These are phyloP conservation scores for Amborella trichopoda DNA, from an alignment of 164 flowering plant genomes.

Conservation along the genomic window DNA sequence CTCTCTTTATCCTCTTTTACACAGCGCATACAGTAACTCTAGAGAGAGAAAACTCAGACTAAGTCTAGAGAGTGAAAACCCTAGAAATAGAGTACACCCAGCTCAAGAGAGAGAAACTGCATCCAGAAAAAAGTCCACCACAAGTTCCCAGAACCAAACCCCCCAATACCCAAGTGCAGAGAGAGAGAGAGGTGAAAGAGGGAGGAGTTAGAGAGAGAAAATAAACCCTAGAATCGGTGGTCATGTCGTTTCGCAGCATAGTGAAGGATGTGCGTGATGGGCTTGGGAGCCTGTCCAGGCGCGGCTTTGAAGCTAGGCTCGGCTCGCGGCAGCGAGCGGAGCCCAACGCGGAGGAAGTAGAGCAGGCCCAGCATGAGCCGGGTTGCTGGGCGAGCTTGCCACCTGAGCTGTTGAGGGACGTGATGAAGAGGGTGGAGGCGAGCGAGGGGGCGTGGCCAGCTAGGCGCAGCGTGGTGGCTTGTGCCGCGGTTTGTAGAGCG, in stretches of 20 bases:
- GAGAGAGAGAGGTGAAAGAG: no score
- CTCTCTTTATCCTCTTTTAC: no score
- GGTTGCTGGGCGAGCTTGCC: conserved; percentile 57
- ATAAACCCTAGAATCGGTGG: no score
- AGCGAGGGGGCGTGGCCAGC: conserved; percentile 74
- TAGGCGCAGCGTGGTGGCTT: conserved; percentile 39
- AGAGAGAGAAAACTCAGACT: no score
- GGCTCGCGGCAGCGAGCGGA: conserved; percentile 1
- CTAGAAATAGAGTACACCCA: no score
- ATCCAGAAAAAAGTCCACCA: no score
- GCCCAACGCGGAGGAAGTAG: background rate
- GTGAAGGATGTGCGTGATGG: conserved; percentile 10
- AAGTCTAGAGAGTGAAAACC: no score
- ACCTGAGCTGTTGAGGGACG: conserved; percentile 58
- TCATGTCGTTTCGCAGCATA: conserved; percentile 7
- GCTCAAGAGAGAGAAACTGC: no score
- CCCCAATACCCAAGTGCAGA: no score
- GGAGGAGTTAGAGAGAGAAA: no score
- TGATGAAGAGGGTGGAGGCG: conserved; percentile 54
- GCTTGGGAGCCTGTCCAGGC: conserved; percentile 10
- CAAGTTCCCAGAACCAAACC: no score
- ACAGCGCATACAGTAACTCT: no score
- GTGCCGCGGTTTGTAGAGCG: conserved; percentile 62
- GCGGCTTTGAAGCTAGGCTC: conserved; percentile 5
- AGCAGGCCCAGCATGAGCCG: conserved; percentile 2